Evolutionary conservation across 2,329 filamentous ascomycete species (phyloP).

Genomic region (Hypoxylon sp.): DNA sequence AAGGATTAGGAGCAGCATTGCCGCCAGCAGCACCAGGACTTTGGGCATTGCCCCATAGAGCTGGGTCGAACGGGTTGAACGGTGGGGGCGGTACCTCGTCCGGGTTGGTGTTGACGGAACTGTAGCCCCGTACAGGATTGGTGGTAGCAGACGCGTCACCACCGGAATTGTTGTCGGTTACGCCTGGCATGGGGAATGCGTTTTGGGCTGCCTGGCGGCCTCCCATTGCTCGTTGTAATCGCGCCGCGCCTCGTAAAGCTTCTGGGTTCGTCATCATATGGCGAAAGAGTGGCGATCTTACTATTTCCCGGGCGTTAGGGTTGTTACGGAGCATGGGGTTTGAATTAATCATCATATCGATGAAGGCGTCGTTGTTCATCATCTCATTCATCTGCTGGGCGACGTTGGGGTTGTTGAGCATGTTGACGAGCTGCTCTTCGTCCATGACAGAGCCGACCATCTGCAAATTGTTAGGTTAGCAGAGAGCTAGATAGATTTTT

Average conservation of each 20-base stretch:
- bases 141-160: constrained; percentile 52
- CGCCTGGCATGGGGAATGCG: constrained; percentile 87
- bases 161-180: constrained; percentile 81
- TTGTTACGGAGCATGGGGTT: constrained; percentile 66
- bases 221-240: constrained; percentile 78
- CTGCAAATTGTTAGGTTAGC: constrained; percentile 53
- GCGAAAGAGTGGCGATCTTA: constrained; percentile 87
- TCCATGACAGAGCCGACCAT: constrained; percentile 85
- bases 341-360: constrained; percentile 92
- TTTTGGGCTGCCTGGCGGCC: constrained; percentile 58
- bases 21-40: constrained; percentile 41
- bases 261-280: constrained; percentile 93
- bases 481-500: constrained; percentile 33
- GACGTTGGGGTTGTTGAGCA: constrained; percentile 89
- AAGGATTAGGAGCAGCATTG: constrained; percentile 47
- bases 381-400: constrained; percentile 91
- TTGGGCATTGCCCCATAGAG: constrained; percentile 46
- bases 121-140: constrained; percentile 43
- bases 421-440: constrained; percentile 80
- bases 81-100: constrained; percentile 45
- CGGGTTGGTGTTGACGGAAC: constrained; percentile 44
- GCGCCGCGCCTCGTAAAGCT: constrained; percentile 80
- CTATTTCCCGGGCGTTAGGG: constrained; percentile 80
- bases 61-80: constrained; percentile 56
- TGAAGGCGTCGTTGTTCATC: constrained; percentile 90